Conservation (phyloP, 805 yeast genomes). For the Kodamaea kakaduensis region DNA sequence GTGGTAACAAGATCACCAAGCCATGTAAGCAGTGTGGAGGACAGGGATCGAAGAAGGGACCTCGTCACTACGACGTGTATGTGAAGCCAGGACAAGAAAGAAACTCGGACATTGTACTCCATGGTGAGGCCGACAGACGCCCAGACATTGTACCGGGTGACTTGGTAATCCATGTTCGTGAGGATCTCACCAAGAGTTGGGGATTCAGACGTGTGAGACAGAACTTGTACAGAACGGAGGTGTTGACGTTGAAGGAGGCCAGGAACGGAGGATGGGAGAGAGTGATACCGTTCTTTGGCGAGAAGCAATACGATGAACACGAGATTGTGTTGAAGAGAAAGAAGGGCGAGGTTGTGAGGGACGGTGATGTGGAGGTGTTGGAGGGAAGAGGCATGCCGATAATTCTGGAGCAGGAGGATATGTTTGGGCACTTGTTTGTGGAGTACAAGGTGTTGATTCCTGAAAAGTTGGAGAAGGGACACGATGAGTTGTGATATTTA, state of each 20-base stretch:
- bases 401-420: slow-evolving; percentile 34
- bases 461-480: slow-evolving; percentile 13
- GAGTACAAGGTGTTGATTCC: slow-evolving; percentile 44
- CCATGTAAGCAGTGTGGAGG: slow-evolving; percentile 74
- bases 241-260: slow-evolving; percentile 68
- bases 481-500: slow-evolving; percentile 27
- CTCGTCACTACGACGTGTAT: slow-evolving; percentile 55
- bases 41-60: slow-evolving; percentile 51
- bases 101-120: slow-evolving; percentile 51
- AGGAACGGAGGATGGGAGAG: slow-evolving; percentile 78
- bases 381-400: slow-evolving; percentile 86
- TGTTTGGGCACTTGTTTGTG: slow-evolving; percentile 22
- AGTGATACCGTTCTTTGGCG: slow-evolving; percentile 62
- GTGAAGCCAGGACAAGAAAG: slow-evolving; percentile 70
- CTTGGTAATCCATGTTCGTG: slow-evolving; percentile 57
- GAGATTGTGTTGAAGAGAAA: slow-evolving; percentile 44
- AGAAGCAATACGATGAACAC: slow-evolving; percentile 34
- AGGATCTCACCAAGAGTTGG: slow-evolving; percentile 53
- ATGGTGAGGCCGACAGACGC: slow-evolving; percentile 77
- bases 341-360: slow-evolving; percentile 47
- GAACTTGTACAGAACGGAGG: slow-evolving; percentile 78
- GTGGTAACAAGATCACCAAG: slow-evolving; percentile 62
- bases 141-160: slow-evolving; percentile 87
- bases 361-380: slow-evolving; percentile 71
- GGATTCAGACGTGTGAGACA: slow-evolving; percentile 83